Base-by-base conservation (phyloP, 345 rosid genomes). In the Microthlaspi erraticum region DNA sequence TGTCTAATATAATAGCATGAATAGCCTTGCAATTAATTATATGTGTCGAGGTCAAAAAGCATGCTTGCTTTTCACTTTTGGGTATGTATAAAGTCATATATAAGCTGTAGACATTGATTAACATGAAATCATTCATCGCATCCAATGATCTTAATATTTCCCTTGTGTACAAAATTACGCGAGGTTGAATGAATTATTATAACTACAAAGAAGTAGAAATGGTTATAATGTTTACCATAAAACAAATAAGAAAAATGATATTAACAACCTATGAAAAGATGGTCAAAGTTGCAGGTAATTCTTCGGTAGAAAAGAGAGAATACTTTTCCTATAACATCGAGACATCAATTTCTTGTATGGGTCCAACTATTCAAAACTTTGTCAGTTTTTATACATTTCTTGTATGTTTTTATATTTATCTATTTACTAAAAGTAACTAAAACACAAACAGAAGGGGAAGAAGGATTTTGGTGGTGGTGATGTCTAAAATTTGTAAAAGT, bases 261-360 rank as follows among this genome's bases (percentile, higher is more conserved):
- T 5, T 26, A 26, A 26, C 4, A 45, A 16, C 66, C 41, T 66
- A 51, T 51, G 68, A 66, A 74, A 50, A 66, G 73, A 74, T 74
- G 73, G 78, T 66, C 78, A 74, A 59, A 74, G 68, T 59, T 41
- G 55, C 41, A 50, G 55, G 37, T 59, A 66, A 38, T 46, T 64
- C 41, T 45, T 29, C 1, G 19, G 52, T 32, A 31, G 29, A 38
- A 65, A 41, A 65, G 46, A 65, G 26, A 64, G 57, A 31, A 48
- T 73, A 56, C 71, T 46, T 58, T 66, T 49, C 46, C 13, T 23
- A 29, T 37, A 39, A 41, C 36, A 34, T 60, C 26, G 19, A 62
- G 37, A 62, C 64, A 72, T 72, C 70, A 72, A 26, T 63, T 52
- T 63, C 57, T 54, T 72, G 41, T 32, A 72, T 54, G 70, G 56